Conservation (phyloP, 2,329 filamentous ascomycete species). For the Gaeumannomyces sp. region DNA sequence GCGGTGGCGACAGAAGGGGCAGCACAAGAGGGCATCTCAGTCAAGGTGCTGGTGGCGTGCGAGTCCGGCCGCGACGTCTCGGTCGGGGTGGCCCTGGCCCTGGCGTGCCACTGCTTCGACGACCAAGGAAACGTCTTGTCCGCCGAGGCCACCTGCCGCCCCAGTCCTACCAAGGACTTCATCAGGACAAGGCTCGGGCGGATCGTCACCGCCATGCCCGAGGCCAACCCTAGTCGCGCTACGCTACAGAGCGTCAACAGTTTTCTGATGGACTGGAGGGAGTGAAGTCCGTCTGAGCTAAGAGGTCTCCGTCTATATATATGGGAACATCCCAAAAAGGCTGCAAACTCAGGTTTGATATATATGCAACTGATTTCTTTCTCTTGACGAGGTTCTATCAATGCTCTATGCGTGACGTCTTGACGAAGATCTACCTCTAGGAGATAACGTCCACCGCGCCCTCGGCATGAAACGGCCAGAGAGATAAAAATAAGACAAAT, state of each 20-base stretch:
- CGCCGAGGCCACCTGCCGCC: constrained; percentile 15
- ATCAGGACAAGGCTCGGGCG: constrained; percentile 75
- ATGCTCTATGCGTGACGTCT: background rate
- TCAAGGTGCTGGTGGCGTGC: constrained; percentile 56
- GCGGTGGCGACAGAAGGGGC: background rate
- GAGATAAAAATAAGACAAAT: background rate
- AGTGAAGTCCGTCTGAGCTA: background rate
- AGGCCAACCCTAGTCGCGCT: constrained; percentile 75
- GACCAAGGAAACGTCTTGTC: constrained; percentile 46
- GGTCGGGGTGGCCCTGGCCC: constrained; percentile 67
- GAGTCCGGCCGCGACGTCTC: constrained; percentile 74
- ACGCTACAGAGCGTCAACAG: constrained; percentile 90
- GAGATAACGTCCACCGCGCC: background rate
- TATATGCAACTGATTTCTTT: background rate
- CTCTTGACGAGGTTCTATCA: background rate
- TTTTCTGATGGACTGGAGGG: constrained; percentile 65
- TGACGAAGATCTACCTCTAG: background rate
- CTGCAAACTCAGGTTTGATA: background rate
- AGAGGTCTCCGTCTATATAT: too few relatives aligned
- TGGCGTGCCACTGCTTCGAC: constrained; percentile 68
- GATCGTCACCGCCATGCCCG: constrained; percentile 72
- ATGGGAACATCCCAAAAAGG: background rate
- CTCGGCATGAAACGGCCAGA: background rate
- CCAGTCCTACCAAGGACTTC: constrained; percentile 60
- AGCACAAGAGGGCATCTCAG: constrained; percentile 9